Evolutionary conservation across 208 protist genomes (phyloP).

Genomic region (Crithidia bombi): DNA sequence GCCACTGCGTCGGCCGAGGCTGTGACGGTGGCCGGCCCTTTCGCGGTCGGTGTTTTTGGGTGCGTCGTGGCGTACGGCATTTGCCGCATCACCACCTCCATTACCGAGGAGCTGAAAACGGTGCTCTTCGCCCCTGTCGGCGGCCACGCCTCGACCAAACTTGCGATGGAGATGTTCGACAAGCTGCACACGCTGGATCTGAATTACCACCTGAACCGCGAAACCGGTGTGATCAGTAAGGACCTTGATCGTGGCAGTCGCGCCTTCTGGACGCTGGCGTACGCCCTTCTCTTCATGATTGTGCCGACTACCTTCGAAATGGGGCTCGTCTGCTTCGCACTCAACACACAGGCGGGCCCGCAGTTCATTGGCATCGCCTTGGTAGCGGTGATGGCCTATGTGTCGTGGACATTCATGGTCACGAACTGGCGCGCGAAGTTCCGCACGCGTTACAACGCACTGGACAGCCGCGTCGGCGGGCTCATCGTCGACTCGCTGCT

Average conservation of each 20-base stretch:
- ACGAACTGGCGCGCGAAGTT: constrained; percentile 92
- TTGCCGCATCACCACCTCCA: constrained; percentile 68
- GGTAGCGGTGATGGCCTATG: constrained; percentile 82
- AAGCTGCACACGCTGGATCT: constrained; percentile 91
- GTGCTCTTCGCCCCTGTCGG: constrained; percentile 92
- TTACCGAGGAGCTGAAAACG: constrained; percentile 90
- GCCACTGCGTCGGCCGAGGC: constrained; percentile 38
- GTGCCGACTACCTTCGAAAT: constrained; percentile 94
- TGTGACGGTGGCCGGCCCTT: constrained; percentile 43
- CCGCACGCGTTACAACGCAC: constrained; percentile 87
- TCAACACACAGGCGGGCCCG: constrained; percentile 82
- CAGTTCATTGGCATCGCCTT: constrained; percentile 89
- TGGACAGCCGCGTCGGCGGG: constrained; percentile 89
- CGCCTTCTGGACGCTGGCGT: constrained; percentile 90
- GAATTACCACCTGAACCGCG: constrained; percentile 86
- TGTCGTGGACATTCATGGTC: constrained; percentile 86
- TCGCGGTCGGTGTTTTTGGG: constrained; percentile 79
- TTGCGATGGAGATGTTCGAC: constrained; percentile 88
- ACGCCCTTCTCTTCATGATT: constrained; percentile 92
- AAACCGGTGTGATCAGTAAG: constrained; percentile 91
- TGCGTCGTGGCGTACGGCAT: constrained; percentile 89
- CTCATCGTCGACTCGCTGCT: constrained; percentile 94
- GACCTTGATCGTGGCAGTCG: constrained; percentile 93
- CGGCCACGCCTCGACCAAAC: constrained; percentile 77
- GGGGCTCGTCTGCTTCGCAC: constrained; percentile 85